Conservation (phyloP, 257 asterid genomes). For the Eucommia ulmoides region DNA sequence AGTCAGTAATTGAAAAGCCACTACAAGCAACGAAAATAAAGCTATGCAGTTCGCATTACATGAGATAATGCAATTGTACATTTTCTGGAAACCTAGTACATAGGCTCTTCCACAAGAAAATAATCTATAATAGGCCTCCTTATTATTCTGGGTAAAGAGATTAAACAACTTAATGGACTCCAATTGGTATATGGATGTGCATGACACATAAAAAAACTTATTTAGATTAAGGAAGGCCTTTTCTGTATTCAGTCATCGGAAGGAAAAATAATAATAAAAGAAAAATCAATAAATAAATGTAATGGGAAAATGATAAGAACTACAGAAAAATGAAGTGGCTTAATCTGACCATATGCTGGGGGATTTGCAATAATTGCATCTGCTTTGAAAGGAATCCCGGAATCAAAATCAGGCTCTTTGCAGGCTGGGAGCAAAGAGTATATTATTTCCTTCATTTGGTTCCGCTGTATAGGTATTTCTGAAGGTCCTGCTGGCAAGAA, state of each 20-base stretch:
- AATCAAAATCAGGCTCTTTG: constrained; percentile 73
- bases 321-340: background rate
- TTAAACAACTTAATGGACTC: background rate
- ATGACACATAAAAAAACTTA: background rate
- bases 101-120: background rate
- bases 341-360: constrained; percentile 72
- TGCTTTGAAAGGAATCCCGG: constrained; percentile 78
- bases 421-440: constrained; percentile 77
- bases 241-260: background rate
- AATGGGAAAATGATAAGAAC: constrained; percentile 1
- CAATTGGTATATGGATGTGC: background rate
- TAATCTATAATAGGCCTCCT: background rate
- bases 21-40: background rate
- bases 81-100: background rate
- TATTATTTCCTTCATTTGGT: constrained; percentile 81
- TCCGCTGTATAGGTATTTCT: constrained; percentile 77
- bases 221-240: background rate
- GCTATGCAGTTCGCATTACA: too few species aligned
- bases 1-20: constrained; percentile 8
- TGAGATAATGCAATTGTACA: background rate
- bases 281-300: constrained; percentile 5
- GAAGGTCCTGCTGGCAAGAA: constrained; percentile 98
- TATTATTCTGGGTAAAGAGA: background rate
- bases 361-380: constrained; percentile 92
- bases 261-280: background rate